A percentile compares a stretch with the other conserved stretches of the same genome.
Conservation (phyloP, 805 yeast genomes). For the Kuraishia ogatae region DNA sequence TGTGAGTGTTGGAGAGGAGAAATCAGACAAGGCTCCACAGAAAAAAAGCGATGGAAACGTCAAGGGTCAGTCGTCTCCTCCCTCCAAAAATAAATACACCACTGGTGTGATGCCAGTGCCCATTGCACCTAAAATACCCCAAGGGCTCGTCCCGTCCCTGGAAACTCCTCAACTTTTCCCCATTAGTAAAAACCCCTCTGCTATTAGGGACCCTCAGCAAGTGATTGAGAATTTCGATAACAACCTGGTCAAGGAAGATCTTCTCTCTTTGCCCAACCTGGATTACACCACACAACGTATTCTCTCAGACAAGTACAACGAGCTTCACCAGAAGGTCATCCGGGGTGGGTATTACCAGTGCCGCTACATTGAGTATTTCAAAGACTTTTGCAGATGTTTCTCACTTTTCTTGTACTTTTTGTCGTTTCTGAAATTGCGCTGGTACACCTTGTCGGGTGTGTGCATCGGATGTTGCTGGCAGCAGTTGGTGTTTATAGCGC, state of each 20-base stretch:
- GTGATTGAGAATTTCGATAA: slow-evolving; percentile 53
- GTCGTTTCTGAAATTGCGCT: slow-evolving; percentile 34
- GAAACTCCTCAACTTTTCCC: slow-evolving; percentile 30
- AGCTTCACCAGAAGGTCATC: slow-evolving; percentile 46
- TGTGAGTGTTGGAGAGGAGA: not conserved
- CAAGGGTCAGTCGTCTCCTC: not conserved
- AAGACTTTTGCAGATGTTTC: slow-evolving; percentile 56
- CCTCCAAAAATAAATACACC: not conserved
- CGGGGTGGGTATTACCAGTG: slow-evolving; percentile 62
- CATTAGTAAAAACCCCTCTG: slow-evolving; percentile 6
- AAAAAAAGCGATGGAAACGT: too few relatives aligned
- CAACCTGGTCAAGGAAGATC: slow-evolving; percentile 42
- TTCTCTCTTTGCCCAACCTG: slow-evolving; percentile 49
- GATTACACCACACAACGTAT: slow-evolving; percentile 58
- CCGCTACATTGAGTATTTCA: slow-evolving; percentile 61
- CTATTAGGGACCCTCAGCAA: slow-evolving; percentile 46
- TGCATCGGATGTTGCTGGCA: slow-evolving; percentile 79
- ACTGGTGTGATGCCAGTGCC: slow-evolving; percentile 33
- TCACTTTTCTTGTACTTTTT: slow-evolving; percentile 42
- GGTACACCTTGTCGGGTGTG: slow-evolving; percentile 50
- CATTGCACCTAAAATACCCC: slow-evolving; percentile 46
- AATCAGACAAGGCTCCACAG: too few relatives aligned
- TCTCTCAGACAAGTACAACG: slow-evolving; percentile 49
- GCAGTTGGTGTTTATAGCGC: slow-evolving; percentile 80
- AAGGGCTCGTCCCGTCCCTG: slow-evolving; percentile 30